Evolutionary conservation across 164 flowering plant species (phyloP).

Genomic region (Kalanchoe fedtschenkoi): DNA sequence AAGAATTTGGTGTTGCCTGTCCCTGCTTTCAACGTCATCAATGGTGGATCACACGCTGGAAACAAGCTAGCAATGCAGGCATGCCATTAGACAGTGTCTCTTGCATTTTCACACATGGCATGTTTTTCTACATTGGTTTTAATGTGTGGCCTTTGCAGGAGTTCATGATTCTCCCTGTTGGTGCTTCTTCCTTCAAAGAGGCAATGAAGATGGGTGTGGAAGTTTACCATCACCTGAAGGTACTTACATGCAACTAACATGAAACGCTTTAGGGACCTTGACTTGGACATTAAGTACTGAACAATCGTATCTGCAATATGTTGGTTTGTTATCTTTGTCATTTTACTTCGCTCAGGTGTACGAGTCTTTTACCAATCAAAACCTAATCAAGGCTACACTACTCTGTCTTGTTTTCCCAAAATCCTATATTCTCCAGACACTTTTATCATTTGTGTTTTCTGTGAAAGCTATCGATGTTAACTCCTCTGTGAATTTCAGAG

Average conservation of each 20-base stretch:
- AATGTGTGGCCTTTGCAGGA: conserved; percentile 36
- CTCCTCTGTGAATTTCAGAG: conserved; percentile 23
- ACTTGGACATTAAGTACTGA: not conserved
- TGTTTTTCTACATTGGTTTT: conserved; percentile 2
- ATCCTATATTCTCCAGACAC: not conserved
- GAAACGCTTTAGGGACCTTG: not conserved
- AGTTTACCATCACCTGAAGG: conserved; percentile 86
- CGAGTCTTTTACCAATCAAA: not conserved
- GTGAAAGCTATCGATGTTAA: not conserved
- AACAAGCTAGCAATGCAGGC: conserved; percentile 94
- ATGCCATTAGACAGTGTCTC: conserved; percentile 3
- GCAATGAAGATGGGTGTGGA: conserved; percentile 99
- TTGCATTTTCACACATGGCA: not conserved
- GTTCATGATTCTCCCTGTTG: conserved; percentile 87
- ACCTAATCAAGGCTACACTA: not conserved
- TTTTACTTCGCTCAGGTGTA: not conserved
- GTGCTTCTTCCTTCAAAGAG: conserved; percentile 79
- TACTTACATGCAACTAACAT: not conserved
- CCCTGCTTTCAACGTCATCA: conserved; percentile 91
- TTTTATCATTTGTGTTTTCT: not conserved
- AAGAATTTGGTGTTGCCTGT: conserved; percentile 75
- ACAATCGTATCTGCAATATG: not conserved
- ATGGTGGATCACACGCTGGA: conserved; percentile 95
- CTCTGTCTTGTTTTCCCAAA: not conserved
- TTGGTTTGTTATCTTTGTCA: not conserved